phyloP scores from a whole-genome alignment of 192 early-diverging fungal genomes.

The Rhizoclosmatium sp. region DNA sequence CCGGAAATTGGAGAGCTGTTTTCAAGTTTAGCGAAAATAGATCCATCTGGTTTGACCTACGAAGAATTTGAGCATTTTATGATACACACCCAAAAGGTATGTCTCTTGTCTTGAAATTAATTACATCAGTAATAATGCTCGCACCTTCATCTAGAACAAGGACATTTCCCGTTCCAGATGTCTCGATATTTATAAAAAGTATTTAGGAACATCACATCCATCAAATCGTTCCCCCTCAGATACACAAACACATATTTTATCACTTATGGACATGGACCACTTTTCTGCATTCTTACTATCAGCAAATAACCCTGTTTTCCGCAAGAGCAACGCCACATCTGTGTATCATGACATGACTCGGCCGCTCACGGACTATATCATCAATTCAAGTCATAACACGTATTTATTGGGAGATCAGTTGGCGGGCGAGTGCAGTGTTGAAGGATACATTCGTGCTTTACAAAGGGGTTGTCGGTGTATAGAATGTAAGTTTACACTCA shows the following conservation, averaged over 20 bases:
- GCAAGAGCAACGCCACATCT: constrained; percentile 51
- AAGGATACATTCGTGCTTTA: constrained; percentile 87
- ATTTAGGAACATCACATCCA: constrained; percentile 21
- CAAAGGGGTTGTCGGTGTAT: constrained; percentile 88
- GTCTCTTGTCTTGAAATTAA: constrained; percentile 1
- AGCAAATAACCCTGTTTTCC: constrained; percentile 65
- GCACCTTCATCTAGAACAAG: not conserved
- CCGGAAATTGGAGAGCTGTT: constrained; percentile 69
- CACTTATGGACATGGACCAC: constrained; percentile 69
- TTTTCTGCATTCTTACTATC: constrained; percentile 73
- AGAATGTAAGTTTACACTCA: constrained; percentile 61
- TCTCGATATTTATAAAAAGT: constrained; percentile 67
- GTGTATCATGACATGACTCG: constrained; percentile 72
- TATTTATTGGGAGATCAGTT: constrained; percentile 87
- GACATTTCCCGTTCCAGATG: constrained; percentile 52
- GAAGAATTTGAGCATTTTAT: constrained; percentile 68
- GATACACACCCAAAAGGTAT: constrained; percentile 64
- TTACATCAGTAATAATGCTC: constrained; percentile 42
- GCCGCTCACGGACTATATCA: constrained; percentile 81
- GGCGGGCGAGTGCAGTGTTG: constrained; percentile 77
- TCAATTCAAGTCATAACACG: constrained; percentile 91
- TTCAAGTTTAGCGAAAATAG: constrained; percentile 43
- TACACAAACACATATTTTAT: not conserved
- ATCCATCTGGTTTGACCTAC: constrained; percentile 48
- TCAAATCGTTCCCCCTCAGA: constrained; percentile 1